phyloP scores from a whole-genome alignment of 2,329 filamentous ascomycete species.

The Trichoderma cornu-damae region DNA sequence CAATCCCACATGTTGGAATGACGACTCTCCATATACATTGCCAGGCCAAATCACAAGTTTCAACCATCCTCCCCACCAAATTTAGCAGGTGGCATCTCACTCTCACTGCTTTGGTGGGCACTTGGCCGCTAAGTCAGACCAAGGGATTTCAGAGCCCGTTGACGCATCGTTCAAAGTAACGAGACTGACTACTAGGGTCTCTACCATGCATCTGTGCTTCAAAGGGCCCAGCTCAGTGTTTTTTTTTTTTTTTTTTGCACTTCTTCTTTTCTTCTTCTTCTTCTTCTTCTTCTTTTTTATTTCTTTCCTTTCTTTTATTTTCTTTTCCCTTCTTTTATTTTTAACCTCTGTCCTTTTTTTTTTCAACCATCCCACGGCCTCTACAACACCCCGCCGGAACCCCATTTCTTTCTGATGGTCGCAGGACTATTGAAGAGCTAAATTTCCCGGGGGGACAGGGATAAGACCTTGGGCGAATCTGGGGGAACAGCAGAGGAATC shows the following conservation, averaged over 20 bases:
- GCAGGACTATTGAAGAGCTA: constrained; percentile 20
- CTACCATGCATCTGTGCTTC: constrained; percentile 2
- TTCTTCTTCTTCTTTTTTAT: no score
- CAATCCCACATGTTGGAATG: neutral
- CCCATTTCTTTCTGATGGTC: constrained; percentile 14
- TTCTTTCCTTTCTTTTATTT: no score
- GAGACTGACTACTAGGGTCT: neutral
- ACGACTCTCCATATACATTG: neutral
- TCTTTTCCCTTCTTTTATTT: no score
- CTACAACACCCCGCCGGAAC: constrained; percentile 1
- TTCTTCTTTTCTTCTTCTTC: no score
- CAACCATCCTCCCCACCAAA: neutral
- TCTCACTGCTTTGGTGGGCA: neutral
- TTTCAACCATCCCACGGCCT: constrained; percentile 5
- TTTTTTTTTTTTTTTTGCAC: no score
- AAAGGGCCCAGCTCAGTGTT: constrained; percentile 3
- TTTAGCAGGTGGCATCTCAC: constrained; percentile 7
- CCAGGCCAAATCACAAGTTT: neutral
- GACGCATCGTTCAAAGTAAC: neutral
- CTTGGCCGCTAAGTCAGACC: neutral
- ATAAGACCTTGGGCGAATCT: constrained; percentile 2
- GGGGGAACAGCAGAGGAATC: constrained; percentile 1
- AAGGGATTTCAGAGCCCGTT: neutral
- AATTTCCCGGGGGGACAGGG: constrained; percentile 20
- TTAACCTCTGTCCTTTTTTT: no score